Evolutionary conservation across 2,329 filamentous ascomycete genomes (phyloP).

Genomic region (Talaromyces verruculosus): DNA sequence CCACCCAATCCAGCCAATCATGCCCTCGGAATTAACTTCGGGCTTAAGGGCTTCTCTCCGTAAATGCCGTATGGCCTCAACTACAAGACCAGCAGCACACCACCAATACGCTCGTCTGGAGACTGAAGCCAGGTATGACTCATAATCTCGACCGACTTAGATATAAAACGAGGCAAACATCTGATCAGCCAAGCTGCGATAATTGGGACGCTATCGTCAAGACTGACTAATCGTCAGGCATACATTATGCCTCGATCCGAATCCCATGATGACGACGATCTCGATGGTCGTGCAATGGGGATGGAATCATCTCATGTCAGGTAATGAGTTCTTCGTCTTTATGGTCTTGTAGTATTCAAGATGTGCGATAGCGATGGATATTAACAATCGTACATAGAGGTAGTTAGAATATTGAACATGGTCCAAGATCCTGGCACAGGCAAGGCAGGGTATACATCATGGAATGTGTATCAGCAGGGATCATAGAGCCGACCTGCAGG

Average conservation of each 20-base stretch:
- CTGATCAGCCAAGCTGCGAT: neutral
- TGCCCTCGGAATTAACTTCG: neutral
- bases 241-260: neutral
- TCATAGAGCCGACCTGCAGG: neutral
- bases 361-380: neutral
- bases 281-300: neutral
- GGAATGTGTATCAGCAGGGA: neutral
- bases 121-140: conserved; percentile 6
- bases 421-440: neutral
- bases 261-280: neutral
- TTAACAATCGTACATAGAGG: conserved; percentile 1
- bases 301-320: neutral
- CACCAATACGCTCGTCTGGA: neutral
- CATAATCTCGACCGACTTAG: neutral
- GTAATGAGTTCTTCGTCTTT: neutral
- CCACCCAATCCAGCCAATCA: neutral
- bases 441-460: neutral
- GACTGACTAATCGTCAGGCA: neutral
- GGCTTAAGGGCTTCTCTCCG: conserved; percentile 20
- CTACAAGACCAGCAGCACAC: neutral
- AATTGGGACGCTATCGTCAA: neutral
- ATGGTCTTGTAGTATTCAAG: neutral
- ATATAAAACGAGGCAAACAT: neutral
- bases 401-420: neutral
- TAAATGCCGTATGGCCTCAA: conserved; percentile 14